Conservation (phyloP, 148 eudicot genomes). For the Hydrangea macrophylla region DNA sequence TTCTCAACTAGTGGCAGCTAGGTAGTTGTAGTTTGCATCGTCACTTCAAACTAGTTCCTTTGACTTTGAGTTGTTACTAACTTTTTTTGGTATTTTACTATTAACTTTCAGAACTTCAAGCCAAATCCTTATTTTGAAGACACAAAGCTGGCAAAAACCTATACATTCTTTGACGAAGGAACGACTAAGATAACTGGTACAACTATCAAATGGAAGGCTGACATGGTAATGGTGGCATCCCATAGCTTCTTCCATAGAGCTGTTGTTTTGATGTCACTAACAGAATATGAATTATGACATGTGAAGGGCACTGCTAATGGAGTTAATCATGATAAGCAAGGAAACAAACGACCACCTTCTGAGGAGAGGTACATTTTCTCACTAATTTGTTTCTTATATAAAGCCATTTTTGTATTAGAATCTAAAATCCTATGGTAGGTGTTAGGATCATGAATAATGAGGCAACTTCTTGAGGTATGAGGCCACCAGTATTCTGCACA, state of each 20-base stretch:
- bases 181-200: conserved; percentile 71
- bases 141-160: conserved; percentile 65
- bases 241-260: conserved; percentile 14
- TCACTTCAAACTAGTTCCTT: neutral
- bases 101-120: conserved; percentile 60
- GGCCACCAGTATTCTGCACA: neutral
- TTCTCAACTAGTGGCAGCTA: neutral
- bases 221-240: conserved; percentile 42
- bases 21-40: neutral
- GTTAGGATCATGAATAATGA: neutral
- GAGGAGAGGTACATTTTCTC: conserved; percentile 59
- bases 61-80: conserved; percentile 9
- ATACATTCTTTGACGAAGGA: conserved; percentile 78
- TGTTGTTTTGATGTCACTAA: neutral
- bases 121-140: conserved; percentile 83
- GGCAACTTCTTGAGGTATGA: neutral
- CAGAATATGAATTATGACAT: neutral
- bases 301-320: conserved; percentile 62
- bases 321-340: conserved; percentile 49
- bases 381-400: neutral
- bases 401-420: neutral
- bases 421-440: neutral
- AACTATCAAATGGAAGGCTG: conserved; percentile 82
- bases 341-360: conserved; percentile 62
- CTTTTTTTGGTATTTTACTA: neutral